Evolutionary conservation across 2,329 filamentous ascomycete species (phyloP).

Genomic region (Apiospora marii): DNA sequence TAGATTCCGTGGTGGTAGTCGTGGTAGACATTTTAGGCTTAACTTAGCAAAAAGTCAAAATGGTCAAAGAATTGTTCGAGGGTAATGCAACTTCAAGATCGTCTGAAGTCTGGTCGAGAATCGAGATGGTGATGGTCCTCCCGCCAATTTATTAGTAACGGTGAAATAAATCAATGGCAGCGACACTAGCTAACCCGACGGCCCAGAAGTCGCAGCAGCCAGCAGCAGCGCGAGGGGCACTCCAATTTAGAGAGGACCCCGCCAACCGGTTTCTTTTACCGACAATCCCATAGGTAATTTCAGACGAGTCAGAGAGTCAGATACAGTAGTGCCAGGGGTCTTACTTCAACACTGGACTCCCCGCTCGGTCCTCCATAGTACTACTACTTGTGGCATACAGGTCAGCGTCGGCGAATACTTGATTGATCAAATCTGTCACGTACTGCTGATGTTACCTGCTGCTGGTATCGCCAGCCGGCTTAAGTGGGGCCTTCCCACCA

Average conservation of each 20-base stretch:
- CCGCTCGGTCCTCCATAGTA: neutral
- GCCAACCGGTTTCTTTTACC: neutral
- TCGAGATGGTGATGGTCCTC: neutral
- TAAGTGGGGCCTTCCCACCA: neutral
- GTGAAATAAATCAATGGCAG: neutral
- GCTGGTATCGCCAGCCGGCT: neutral
- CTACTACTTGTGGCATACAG: neutral
- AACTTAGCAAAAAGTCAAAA: neutral
- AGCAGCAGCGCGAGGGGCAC: constrained; percentile 1
- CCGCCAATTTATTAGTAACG: constrained; percentile 11
- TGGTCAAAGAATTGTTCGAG: neutral
- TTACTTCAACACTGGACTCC: neutral
- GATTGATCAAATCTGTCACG: neutral
- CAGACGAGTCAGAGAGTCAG: neutral
- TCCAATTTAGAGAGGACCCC: constrained; percentile 15
- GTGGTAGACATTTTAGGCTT: constrained; percentile 39
- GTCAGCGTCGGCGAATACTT: neutral
- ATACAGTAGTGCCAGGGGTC: neutral
- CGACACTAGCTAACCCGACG: neutral
- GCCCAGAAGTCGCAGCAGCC: neutral
- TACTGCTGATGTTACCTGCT: neutral
- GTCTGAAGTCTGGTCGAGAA: neutral
- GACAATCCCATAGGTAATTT: neutral
- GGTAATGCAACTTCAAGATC: neutral
- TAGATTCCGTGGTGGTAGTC: constrained; percentile 55